Evolutionary conservation across 495 filamentous ascomycete species (phyloP), one percentile per base, ranked within the genome.

Genomic region (Penicillium verhagenii): DNA sequence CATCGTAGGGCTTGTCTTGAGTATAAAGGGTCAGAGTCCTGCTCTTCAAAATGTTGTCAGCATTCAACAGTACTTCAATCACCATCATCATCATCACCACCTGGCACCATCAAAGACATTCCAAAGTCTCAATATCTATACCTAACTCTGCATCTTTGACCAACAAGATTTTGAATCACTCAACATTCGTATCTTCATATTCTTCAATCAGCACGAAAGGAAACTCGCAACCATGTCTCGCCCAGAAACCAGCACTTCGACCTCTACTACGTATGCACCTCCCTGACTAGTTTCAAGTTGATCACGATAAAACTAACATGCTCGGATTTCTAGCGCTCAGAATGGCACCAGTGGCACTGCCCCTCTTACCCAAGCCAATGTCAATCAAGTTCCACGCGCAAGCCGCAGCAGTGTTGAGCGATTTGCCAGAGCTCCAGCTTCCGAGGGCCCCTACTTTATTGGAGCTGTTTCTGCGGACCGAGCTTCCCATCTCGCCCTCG

Each of bases 361-460:
- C 28, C 9, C 60, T 47, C 59, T 72, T 39, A 73, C 59, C 37
- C 63, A 64, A 42, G 63, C 52, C 45, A 73, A 74, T 23, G 29
- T 74, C 51, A 69, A 54, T 39, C 61, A 71, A 51, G 37, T 74
- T 1, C 70, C 68, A 16, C 57, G 53, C 24, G 62, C 61, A 52
- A 68, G 21, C 38, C 55, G 59, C 47, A 64, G 45, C 49, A 59
- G 50, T 7, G 64, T 71, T 3, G 67, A 72, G n/a, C 65, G 70
- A 26, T 73, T 69, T 46, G 59, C 63, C 20, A 65, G 67, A 21
- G 58, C 64, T 25, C 57, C 70, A 11, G 63, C 70, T n/a, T 57
- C 70, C 2, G 73, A 76, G 21, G 64, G 63, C 9, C 71, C 73
- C 16, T 76, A 76, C 60, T 76, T 69, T 58, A 68, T 65, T 18